Percentiles rank a stretch among this genome's conserved stretches.
Evolutionary conservation across 176 grass and related monocot species (phyloP).

Genomic region (Musa itinerans): DNA sequence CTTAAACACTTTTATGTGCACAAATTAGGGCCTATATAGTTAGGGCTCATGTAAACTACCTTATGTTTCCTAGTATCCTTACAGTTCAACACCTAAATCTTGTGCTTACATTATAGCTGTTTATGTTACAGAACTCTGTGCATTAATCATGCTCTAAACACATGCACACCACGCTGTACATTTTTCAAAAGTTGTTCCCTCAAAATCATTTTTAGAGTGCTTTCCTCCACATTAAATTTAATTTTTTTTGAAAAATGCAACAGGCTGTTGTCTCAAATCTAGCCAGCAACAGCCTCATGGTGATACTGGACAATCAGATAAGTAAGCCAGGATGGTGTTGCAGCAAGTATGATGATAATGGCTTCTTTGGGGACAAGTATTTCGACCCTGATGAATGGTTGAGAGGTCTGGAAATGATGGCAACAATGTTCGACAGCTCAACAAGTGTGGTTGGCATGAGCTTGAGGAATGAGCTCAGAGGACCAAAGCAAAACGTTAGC

Average conservation of each 20-base stretch:
- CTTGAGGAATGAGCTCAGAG: conserved; percentile 82
- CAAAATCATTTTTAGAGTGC: too few relatives aligned
- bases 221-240: background rate
- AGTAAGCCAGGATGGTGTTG: conserved; percentile 86
- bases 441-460: conserved; percentile 85
- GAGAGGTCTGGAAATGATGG: conserved; percentile 55
- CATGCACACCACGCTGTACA: too few relatives aligned
- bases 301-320: conserved; percentile 98
- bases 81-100: too few relatives aligned
- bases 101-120: too few relatives aligned
- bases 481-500: conserved; percentile 60
- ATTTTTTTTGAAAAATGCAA: conserved; percentile 10
- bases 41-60: too few relatives aligned
- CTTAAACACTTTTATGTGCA: too few relatives aligned
- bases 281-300: conserved; percentile 63
- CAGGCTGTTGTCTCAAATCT: conserved; percentile 74
- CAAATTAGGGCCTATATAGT: too few relatives aligned
- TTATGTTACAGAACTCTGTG: too few relatives aligned
- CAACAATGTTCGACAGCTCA: conserved; percentile 54
- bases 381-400: conserved; percentile 88
- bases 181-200: too few relatives aligned
- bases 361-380: conserved; percentile 86
- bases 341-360: conserved; percentile 55
- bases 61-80: too few relatives aligned
- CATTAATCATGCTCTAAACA: background rate